Evolutionary conservation across 192 early-diverging fungal genomes (phyloP), one percentile per base, ranked within the genome.

Genomic region (Coemansia sp.): DNA sequence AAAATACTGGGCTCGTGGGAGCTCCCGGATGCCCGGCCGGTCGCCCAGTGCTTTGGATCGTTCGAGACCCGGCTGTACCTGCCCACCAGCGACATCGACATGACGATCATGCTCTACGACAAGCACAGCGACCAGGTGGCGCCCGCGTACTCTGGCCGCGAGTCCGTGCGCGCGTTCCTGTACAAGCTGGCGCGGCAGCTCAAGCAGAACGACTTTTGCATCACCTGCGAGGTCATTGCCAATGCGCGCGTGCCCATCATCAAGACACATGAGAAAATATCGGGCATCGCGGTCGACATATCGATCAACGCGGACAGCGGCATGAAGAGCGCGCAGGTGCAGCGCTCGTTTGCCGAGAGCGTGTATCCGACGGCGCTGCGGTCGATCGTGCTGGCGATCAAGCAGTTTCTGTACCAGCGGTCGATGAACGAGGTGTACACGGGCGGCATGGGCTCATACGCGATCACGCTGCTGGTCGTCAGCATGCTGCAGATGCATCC

Each of bases 401-500:
- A 98, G 70, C 90, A 92, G 55, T 95, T 94, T 33, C 59, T 98
- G 38, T 69, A 77, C 35, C 79, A 89, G 52, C 76, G 89, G 22
- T 69, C 77, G 6, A 69, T 93, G 66, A 92, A 95, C 67, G 94
- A 97, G 62, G 91, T 93, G 10, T 92, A 85, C 50, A 85, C 83
- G 4, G 96, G 96, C 23, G 96, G 96, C 4, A 64, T 97, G 51
- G 92, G 93, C 12, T 88, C 88, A 22, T 98, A 94, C 60, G 86
- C 90, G 1, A 73, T 93, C 7, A 80, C 93, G 30, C 68, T 88
- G 11, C 59, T 97, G 65, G 87, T 91, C 0, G 82, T 87, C 54
- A 86, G 89, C 29, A 89, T 97, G 56, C 68, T 98, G 16, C 92
- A 95, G 83, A 79, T 89, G 73, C 95, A 98, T 62, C 93, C 94